Base-by-base conservation (phyloP, 371 early-diverging fungal species). In the Mucor circinelloides region DNA sequence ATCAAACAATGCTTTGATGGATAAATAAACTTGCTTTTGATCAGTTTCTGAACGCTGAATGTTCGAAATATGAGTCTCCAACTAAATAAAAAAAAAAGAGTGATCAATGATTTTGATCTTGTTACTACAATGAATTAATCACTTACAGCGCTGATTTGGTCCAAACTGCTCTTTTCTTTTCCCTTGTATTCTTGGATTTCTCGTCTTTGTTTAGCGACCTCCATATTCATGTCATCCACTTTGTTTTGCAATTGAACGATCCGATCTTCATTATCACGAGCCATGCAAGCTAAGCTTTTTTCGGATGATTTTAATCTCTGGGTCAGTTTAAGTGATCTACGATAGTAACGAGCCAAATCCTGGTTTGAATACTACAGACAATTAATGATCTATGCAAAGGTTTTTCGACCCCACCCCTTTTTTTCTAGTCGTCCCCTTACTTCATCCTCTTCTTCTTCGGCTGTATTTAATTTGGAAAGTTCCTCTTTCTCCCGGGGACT, bases 201-300 rank as follows among this genome's bases (percentile, higher is more conserved):
- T 32, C 76, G 75, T 60, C 78, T 76, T 60, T 84, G 84, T 34
- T 74, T 77, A 2, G 66, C 66, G 3, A 85, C 75, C 55, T 84
- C 80, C 27, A 74, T 28, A 34, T 75, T 82, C 78, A 84, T 83
- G 58, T 85, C 86, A 34, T 85, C 86, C 12, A 85, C 82, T 23
- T 69, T 71, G 40, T 79, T 77, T 56, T 83, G 84, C n/a, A 85
- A 56, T 46, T 77, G 70, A 15, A 76, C 61, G 34, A 85, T 85
- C 25, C 86, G 78, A 52, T 82, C 50, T 57, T 85, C 86, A 67
- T 85, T 84, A 59, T 85, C 84, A 72, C 83, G 81, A 68, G 84
- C 76, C 75, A 84, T 78, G 13, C 65, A 72, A 5, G 86, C 81
- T 28, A 85, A 69, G 63, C 77, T 82, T 19, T 75, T 68, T 64